These are phyloP conservation scores for Hericium alpestre DNA, from an alignment of 768 basidiomycete genomes.

Conservation along the genomic window DNA sequence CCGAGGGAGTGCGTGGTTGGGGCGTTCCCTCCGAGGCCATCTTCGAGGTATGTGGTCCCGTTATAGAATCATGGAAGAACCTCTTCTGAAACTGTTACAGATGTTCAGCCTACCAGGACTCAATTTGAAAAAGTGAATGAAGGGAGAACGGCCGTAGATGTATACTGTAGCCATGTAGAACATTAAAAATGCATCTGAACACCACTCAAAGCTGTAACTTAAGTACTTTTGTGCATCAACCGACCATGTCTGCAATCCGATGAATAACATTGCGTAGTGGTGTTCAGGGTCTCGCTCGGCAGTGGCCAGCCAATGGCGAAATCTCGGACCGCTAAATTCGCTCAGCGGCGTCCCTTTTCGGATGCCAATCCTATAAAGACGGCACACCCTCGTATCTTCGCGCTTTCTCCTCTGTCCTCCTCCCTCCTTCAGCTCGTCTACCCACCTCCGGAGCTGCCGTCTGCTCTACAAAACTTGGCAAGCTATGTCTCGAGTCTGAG, in stretches of 20 bases:
- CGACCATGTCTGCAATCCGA: too few species aligned
- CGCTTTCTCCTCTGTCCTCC: neutral
- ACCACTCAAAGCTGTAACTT: too few species aligned
- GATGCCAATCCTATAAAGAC: neutral
- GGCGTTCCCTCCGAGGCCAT: constrained; percentile 53
- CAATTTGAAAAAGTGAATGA: constrained; percentile 10
- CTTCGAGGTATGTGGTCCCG: constrained; percentile 37
- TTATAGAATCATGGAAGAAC: neutral
- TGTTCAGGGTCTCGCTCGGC: neutral
- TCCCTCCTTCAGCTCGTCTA: neutral
- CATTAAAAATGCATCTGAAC: neutral
- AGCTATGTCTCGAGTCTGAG: too few species aligned
- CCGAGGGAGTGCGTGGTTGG: constrained; percentile 50
- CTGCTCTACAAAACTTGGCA: neutral
- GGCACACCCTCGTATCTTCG: too few species aligned
- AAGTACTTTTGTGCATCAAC: too few species aligned
- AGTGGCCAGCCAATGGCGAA: neutral
- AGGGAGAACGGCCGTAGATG: neutral
- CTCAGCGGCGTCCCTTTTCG: neutral
- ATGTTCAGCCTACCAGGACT: constrained; percentile 48
- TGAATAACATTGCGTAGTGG: neutral
- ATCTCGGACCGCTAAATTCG: neutral
- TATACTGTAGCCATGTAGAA: neutral
- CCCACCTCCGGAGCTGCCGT: neutral
- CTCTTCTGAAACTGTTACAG: constrained; percentile 15